Evolutionary conservation across 305 asterid species (phyloP).

Genomic region (Fraxinus albicans): DNA sequence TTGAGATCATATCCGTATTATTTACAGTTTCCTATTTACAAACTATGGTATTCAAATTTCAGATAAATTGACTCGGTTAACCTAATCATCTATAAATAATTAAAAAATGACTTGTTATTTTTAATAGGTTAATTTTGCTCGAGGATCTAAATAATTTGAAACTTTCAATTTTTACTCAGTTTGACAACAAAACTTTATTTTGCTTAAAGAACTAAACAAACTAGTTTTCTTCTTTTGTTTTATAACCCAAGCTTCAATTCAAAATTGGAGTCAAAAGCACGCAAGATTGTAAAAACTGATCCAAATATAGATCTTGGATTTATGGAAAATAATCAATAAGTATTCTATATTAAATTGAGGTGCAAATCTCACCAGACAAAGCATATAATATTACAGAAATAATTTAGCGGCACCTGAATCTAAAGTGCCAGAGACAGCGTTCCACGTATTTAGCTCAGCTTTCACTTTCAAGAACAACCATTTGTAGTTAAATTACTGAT

Average conservation of each 20-base stretch:
- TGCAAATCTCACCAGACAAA: neutral
- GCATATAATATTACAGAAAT: neutral
- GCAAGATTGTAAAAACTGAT: neutral
- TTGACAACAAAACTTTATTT: neutral
- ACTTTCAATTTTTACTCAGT: neutral
- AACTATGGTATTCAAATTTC: too few species aligned
- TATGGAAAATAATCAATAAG: neutral
- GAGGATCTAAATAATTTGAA: too few species aligned
- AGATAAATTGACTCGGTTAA: too few species aligned
- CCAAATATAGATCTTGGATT: neutral
- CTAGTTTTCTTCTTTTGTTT: neutral
- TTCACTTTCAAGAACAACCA: conserved; percentile 33
- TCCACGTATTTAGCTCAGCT: conserved; percentile 22
- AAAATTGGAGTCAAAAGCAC: neutral
- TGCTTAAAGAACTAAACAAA: neutral
- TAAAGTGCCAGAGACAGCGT: conserved; percentile 3
- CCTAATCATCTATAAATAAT: too few species aligned
- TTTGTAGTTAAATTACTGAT: conserved; percentile 18
- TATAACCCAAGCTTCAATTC: neutral
- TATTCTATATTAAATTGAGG: neutral
- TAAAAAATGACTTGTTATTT: too few species aligned
- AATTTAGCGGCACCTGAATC: neutral
- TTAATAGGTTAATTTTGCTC: too few species aligned
- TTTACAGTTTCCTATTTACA: too few species aligned
- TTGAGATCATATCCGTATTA: too few species aligned